Evolutionary conservation across 352 stramenopile species (phyloP).

Genomic region (Globisporangium rhizosaccharum): DNA sequence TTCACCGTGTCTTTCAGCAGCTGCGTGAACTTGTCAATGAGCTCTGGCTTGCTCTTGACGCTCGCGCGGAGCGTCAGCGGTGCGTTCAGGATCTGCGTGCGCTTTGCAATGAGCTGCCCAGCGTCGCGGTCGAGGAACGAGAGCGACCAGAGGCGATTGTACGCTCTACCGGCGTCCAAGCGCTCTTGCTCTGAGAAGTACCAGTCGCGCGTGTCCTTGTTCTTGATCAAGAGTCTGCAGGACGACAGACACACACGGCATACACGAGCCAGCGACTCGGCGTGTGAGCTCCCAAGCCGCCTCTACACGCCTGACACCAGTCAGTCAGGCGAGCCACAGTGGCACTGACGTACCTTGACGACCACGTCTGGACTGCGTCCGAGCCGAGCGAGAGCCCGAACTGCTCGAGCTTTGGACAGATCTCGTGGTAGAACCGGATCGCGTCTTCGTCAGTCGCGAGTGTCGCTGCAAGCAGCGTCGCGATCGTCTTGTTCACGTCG

Average conservation of each 20-base stretch:
- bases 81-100: conserved; percentile 63
- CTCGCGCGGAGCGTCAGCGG: conserved; percentile 50
- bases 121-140: conserved; percentile 76
- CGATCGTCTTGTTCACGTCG: conserved; percentile 56
- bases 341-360: conserved; percentile 30
- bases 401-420: conserved; percentile 53
- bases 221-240: conserved; percentile 75
- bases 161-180: conserved; percentile 69
- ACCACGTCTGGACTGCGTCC: conserved; percentile 79
- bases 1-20: conserved; percentile 85
- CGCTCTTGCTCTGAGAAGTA: conserved; percentile 80
- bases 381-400: conserved; percentile 60
- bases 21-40: conserved; percentile 85
- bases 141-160: conserved; percentile 69
- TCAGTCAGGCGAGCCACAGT: neutral
- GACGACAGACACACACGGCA: neutral
- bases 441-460: conserved; percentile 61
- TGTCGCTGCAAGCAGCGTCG: conserved; percentile 38
- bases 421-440: conserved; percentile 57
- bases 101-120: conserved; percentile 71
- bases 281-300: neutral
- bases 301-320: neutral
- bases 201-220: conserved; percentile 84
- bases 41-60: conserved; percentile 73
- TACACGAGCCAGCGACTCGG: neutral